A percentile compares a stretch with the other conserved stretches of the same genome.
These are phyloP conservation scores for Zygosaccharomyces gambellarensis DNA, from an alignment of 805 yeast genomes.

Conservation along the genomic window DNA sequence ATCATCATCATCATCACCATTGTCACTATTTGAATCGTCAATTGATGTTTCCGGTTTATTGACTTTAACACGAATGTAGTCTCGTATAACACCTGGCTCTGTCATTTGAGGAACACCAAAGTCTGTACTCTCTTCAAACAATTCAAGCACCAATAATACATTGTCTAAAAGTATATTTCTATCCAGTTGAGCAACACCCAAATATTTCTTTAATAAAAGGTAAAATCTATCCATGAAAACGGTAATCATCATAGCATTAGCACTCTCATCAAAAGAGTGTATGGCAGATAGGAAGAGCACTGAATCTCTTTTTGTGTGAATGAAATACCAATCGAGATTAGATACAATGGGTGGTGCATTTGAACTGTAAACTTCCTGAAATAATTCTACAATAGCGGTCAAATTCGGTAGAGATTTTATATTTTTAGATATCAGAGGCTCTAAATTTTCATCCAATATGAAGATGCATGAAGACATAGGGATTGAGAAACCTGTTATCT, in stretches of 20 bases:
- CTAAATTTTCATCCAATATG: conserved; percentile 29
- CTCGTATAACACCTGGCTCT: conserved; percentile 70
- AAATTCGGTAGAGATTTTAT: conserved; percentile 25
- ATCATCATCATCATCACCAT: conserved; percentile 9
- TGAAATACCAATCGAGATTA: conserved; percentile 16
- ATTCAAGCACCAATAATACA: conserved; percentile 66
- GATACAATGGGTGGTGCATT: conserved; percentile 19
- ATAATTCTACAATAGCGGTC: conserved; percentile 17
- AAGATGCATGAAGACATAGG: conserved; percentile 27
- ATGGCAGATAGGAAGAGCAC: conserved; percentile 23
- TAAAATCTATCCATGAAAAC: conserved; percentile 29
- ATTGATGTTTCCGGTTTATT: conserved; percentile 36
- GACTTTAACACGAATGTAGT: conserved; percentile 62
- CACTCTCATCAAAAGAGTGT: conserved; percentile 10
- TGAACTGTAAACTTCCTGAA: conserved; percentile 17
- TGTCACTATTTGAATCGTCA: conserved; percentile 11
- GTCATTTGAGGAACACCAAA: conserved; percentile 83
- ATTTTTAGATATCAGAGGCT: conserved; percentile 27
- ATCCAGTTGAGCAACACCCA: conserved; percentile 36
- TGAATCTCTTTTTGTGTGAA: conserved; percentile 26
- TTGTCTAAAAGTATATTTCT: conserved; percentile 66
- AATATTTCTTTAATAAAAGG: conserved; percentile 24
- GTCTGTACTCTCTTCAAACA: conserved; percentile 87
- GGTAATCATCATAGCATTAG: conserved; percentile 21
- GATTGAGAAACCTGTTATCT: not conserved